These are phyloP conservation scores for Mucor lusitanicus DNA, from an alignment of 371 early-diverging fungal species.

Conservation along the genomic window DNA sequence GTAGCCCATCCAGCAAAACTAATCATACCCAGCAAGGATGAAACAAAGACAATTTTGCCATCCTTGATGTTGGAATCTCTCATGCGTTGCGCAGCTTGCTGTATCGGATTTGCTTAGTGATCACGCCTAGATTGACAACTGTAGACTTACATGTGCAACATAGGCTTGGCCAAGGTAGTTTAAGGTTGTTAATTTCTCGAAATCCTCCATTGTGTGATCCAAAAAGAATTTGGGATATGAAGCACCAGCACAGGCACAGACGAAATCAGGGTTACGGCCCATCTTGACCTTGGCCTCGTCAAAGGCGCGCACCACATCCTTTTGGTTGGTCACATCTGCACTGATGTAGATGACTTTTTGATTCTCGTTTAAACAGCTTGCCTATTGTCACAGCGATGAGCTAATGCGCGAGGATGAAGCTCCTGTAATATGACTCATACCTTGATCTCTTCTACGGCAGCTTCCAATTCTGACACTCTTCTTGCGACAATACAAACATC, in stretches of 20 bases:
- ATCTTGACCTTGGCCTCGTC: conserved; percentile 61
- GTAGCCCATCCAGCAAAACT: conserved; percentile 81
- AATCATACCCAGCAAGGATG: conserved; percentile 75
- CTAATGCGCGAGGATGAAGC: background rate
- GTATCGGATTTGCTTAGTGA: background rate
- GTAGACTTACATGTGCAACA: conserved; percentile 64
- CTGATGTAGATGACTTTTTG: conserved; percentile 57
- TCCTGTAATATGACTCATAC: conserved; percentile 8
- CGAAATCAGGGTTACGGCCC: conserved; percentile 67
- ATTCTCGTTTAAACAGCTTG: background rate
- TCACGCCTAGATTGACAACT: background rate
- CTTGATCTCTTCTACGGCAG: conserved; percentile 60
- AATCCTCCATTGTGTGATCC: conserved; percentile 65
- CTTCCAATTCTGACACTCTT: conserved; percentile 55
- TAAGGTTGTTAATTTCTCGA: conserved; percentile 63
- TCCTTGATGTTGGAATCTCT: conserved; percentile 55
- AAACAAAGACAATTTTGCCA: conserved; percentile 79
- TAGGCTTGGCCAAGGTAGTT: conserved; percentile 87
- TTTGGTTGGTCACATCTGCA: conserved; percentile 64
- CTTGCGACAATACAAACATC: conserved; percentile 91
- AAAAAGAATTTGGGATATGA: conserved; percentile 75
- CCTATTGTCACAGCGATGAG: background rate
- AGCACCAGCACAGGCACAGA: conserved; percentile 83
- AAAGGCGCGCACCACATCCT: conserved; percentile 60
- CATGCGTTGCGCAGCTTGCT: conserved; percentile 73